A percentile compares a stretch with the other conserved stretches of the same genome.
Evolutionary conservation across 2,329 filamentous ascomycete species (phyloP).

Genomic region (Nakataea oryzae): DNA sequence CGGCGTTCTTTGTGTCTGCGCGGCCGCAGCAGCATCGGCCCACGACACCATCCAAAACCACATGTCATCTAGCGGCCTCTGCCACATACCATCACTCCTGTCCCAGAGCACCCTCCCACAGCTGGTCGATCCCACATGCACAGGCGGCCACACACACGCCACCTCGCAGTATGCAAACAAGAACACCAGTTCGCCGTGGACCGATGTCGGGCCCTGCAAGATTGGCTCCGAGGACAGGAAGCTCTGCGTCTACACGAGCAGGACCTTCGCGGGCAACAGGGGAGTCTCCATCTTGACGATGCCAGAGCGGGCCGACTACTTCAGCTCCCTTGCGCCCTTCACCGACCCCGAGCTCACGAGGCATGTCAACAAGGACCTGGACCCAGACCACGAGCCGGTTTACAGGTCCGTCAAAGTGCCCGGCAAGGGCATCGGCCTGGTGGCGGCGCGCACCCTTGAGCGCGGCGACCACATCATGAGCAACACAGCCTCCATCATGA

Average conservation of each 20-base stretch:
- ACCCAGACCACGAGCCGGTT: slow-evolving; percentile 9
- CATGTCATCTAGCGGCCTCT: slow-evolving; percentile 5
- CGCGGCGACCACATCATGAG: slow-evolving; percentile 27
- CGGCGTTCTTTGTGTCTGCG: neutral
- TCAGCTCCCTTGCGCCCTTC: slow-evolving; percentile 17
- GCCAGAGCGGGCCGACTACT: slow-evolving; percentile 17
- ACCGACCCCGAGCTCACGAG: slow-evolving; percentile 11
- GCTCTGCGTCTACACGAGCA: slow-evolving; percentile 25
- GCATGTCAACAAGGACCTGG: slow-evolving; percentile 16
- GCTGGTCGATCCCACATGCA: slow-evolving; percentile 3
- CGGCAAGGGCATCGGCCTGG: slow-evolving; percentile 26
- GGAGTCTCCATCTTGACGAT: slow-evolving; percentile 28
- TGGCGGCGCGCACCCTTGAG: slow-evolving; percentile 20
- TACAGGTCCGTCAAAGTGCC: slow-evolving; percentile 24
- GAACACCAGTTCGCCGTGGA: slow-evolving; percentile 10
- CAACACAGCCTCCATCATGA: slow-evolving; percentile 24
- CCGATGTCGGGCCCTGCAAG: slow-evolving; percentile 16
- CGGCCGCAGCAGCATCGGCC: slow-evolving; percentile 1
- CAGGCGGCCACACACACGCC: slow-evolving; percentile 3
- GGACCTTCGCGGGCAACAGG: slow-evolving; percentile 21
- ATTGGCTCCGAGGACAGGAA: slow-evolving; percentile 8
- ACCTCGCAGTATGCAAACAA: neutral
- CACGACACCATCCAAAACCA: slow-evolving; percentile 6
- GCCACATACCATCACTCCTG: slow-evolving; percentile 1
- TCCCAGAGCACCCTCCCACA: neutral